Evolutionary conservation across 805 yeast species (phyloP).

Genomic region (Torulaspora indica): DNA sequence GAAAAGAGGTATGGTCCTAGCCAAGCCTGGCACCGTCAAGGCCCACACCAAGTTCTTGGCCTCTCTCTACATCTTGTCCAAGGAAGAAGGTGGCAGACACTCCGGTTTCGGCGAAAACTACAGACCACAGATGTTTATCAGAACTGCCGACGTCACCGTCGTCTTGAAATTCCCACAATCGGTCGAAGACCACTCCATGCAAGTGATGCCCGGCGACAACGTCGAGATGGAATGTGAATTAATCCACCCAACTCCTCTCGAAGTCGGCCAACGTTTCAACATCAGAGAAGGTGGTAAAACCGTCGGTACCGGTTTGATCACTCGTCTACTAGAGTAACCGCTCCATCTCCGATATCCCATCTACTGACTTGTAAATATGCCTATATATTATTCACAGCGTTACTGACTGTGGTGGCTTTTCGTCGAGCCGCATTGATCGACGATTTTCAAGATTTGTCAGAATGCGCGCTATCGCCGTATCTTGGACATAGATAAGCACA

Average conservation of each 20-base stretch:
- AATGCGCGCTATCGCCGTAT: neutral
- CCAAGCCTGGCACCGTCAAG: slow-evolving; percentile 87
- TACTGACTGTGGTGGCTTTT: slow-evolving; percentile 1
- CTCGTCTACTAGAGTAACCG: slow-evolving; percentile 68
- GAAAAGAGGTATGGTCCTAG: slow-evolving; percentile 94
- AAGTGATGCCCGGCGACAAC: slow-evolving; percentile 98
- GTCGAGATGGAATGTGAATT: slow-evolving; percentile 91
- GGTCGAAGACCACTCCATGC: slow-evolving; percentile 77
- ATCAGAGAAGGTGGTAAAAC: slow-evolving; percentile 99
- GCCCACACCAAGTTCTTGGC: slow-evolving; percentile 93
- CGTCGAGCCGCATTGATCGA: neutral
- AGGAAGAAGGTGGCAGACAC: slow-evolving; percentile 99
- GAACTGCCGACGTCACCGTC: slow-evolving; percentile 95
- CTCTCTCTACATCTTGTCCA: slow-evolving; percentile 84
- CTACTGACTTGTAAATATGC: slow-evolving; percentile 11
- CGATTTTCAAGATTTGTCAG: neutral
- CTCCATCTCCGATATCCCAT: neutral
- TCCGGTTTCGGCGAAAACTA: slow-evolving; percentile 94
- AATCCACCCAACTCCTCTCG: slow-evolving; percentile 87
- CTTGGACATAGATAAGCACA: slow-evolving; percentile 1
- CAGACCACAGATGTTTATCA: slow-evolving; percentile 95
- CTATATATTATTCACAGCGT: slow-evolving; percentile 8
- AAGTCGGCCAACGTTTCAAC: slow-evolving; percentile 97
- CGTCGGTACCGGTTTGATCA: slow-evolving; percentile 97
- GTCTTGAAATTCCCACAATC: slow-evolving; percentile 82